These are phyloP conservation scores for Fusarium longipes DNA, from an alignment of 2,329 filamentous ascomycete species.

Conservation along the genomic window DNA sequence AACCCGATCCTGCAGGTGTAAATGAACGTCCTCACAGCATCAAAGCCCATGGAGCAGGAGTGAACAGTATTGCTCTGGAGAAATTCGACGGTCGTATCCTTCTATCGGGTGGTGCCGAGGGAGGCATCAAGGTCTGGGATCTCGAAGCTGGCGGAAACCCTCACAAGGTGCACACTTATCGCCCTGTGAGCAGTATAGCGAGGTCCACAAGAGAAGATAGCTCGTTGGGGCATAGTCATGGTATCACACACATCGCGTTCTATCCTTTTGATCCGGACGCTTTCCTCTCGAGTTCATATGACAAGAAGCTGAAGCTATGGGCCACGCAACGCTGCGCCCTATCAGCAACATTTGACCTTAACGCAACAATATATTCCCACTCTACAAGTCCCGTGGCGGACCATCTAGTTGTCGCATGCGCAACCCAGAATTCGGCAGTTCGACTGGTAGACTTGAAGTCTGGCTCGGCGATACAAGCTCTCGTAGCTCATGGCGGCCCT, in stretches of 20 bases:
- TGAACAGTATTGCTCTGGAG: slow-evolving; percentile 83
- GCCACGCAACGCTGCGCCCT: slow-evolving; percentile 70
- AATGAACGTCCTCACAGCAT: slow-evolving; percentile 52
- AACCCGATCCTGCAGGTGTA: slow-evolving; percentile 29
- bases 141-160: slow-evolving; percentile 70
- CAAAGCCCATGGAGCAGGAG: slow-evolving; percentile 80
- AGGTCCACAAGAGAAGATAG: slow-evolving; percentile 52
- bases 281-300: slow-evolving; percentile 82
- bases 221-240: slow-evolving; percentile 68
- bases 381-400: slow-evolving; percentile 78
- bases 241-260: slow-evolving; percentile 80
- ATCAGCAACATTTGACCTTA: slow-evolving; percentile 75
- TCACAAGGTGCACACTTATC: slow-evolving; percentile 61
- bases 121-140: slow-evolving; percentile 88
- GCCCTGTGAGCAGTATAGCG: slow-evolving; percentile 63
- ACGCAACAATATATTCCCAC: slow-evolving; percentile 79
- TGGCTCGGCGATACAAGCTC: slow-evolving; percentile 75
- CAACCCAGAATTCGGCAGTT: slow-evolving; percentile 85
- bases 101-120: slow-evolving; percentile 86
- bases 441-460: slow-evolving; percentile 88
- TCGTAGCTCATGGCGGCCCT: slow-evolving; percentile 75
- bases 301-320: slow-evolving; percentile 81
- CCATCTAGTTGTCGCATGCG: slow-evolving; percentile 85
- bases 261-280: slow-evolving; percentile 81
- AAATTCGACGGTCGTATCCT: slow-evolving; percentile 81